Conservation (phyloP, 495 filamentous ascomycete genomes). For the Hypoxylon perforatum region DNA sequence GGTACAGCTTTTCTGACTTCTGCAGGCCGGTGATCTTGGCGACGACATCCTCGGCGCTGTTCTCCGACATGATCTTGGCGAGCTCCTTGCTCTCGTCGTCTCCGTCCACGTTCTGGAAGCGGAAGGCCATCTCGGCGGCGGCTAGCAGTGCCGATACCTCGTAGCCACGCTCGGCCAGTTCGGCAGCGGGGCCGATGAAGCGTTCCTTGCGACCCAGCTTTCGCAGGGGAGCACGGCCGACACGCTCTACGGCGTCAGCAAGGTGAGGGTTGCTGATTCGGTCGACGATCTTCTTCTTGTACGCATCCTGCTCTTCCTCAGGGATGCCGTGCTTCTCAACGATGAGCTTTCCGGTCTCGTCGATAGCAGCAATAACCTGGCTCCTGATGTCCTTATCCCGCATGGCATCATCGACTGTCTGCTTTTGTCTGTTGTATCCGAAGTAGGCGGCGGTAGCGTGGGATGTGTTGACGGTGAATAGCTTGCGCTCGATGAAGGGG, state of each 20-base stretch:
- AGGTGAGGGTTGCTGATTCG: conserved; percentile 96
- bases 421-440: conserved; percentile 83
- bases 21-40: conserved; percentile 80
- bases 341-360: conserved; percentile 87
- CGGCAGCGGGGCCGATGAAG: conserved; percentile 90
- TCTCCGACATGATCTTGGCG: conserved; percentile 81
- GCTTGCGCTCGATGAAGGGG: conserved; percentile 98
- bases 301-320: conserved; percentile 80
- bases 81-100: conserved; percentile 88
- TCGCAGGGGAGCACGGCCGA: conserved; percentile 91
- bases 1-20: conserved; percentile 76
- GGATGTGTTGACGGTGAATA: conserved; percentile 98
- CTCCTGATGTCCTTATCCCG: conserved; percentile 71
- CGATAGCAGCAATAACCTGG: conserved; percentile 78
- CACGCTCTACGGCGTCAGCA: conserved; percentile 92
- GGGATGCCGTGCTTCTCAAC: conserved; percentile 85
- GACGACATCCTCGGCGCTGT: conserved; percentile 73
- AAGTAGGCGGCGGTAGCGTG: conserved; percentile 98
- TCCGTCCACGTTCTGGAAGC: conserved; percentile 89
- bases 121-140: conserved; percentile 85
- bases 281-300: conserved; percentile 89
- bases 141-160: conserved; percentile 76
- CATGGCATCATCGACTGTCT: conserved; percentile 83
- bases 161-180: conserved; percentile 81
- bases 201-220: conserved; percentile 94